These are phyloP conservation scores for Citrullus mucosospermus DNA, from an alignment of 306 rosid genomes.

Conservation along the genomic window DNA sequence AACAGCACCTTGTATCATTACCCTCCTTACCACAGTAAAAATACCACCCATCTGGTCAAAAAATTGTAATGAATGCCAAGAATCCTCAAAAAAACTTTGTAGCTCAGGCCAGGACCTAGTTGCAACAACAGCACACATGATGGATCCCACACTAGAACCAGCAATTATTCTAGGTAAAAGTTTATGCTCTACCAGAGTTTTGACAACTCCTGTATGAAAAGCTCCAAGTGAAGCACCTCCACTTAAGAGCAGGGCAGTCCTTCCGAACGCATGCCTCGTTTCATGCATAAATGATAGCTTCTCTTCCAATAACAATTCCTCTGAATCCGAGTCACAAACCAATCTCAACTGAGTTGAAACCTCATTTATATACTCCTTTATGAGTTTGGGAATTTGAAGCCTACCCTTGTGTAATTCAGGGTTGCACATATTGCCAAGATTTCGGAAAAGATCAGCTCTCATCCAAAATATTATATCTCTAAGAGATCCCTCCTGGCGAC, in stretches of 20 bases:
- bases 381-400: conserved; percentile 75
- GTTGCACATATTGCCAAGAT: conserved; percentile 90
- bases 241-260: conserved; percentile 89
- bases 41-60: conserved; percentile 88
- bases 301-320: conserved; percentile 77
- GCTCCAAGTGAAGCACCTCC: conserved; percentile 99
- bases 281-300: conserved; percentile 89
- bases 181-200: conserved; percentile 77
- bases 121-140: conserved; percentile 88
- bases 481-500: conserved; percentile 67
- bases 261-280: conserved; percentile 92
- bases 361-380: conserved; percentile 83
- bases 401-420: conserved; percentile 85
- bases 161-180: conserved; percentile 90
- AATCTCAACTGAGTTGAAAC: conserved; percentile 78
- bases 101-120: conserved; percentile 98
- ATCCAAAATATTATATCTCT: conserved; percentile 81
- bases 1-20: conserved; percentile 73
- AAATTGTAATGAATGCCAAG: conserved; percentile 80
- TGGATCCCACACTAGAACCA: conserved; percentile 96
- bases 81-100: conserved; percentile 81
- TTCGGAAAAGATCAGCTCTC: conserved; percentile 92
- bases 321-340: conserved; percentile 81
- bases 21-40: conserved; percentile 77
- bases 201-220: conserved; percentile 78